Base-by-base conservation (phyloP, 805 yeast genomes). In the Cyberlindnera mycetangii region DNA sequence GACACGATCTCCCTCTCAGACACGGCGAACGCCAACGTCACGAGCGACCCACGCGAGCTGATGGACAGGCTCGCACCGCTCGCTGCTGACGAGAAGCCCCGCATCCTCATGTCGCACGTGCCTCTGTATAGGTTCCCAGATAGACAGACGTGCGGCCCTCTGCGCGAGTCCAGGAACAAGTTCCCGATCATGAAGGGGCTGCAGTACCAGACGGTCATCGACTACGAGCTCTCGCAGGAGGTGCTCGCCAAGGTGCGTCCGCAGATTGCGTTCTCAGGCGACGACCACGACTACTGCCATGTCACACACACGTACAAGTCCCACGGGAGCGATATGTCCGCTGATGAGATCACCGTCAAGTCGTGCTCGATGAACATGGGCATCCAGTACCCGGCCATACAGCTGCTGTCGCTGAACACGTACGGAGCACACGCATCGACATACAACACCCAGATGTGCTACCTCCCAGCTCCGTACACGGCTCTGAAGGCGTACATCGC, bases 241-340 rank as follows among this genome's bases (percentile, higher is more conserved):
- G 71, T 93, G 5, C 64, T 93, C 36, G 55, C 70, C 7, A 68
- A 65, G 9, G 61, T 92, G 1, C 66, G 74, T 37, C 99, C 99
- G 0, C 70, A 70, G 14, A 63, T 82, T 10, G 72, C 86, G 4
- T 87, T 89, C 58, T 80, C 95, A 6, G 99, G 99, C 1, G 99
- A 93, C 62, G 99, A 93, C 62, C 99, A 93, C 67, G 99, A 93
- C 62, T 89, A 88, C 55, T 93, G 99, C 62, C 88, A 85, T 52
- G 74, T 84, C 24, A 66, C 67, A 17, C 97, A 92, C 60, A 43
- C 53, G 2, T 61, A 58, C 43, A 27, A 34, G 10, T 32, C 51
- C 10, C 59, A 67, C 47, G 51, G 51, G 0, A 62, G 59, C 1
- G 45, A 50, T 0, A 49, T 52, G 31, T 55, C 51, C 3, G 71